Percentiles rank a stretch among this genome's conserved stretches.
Conservation (phyloP, 1,284 basidiomycete species). For the Heterobasidion parviporum region DNA sequence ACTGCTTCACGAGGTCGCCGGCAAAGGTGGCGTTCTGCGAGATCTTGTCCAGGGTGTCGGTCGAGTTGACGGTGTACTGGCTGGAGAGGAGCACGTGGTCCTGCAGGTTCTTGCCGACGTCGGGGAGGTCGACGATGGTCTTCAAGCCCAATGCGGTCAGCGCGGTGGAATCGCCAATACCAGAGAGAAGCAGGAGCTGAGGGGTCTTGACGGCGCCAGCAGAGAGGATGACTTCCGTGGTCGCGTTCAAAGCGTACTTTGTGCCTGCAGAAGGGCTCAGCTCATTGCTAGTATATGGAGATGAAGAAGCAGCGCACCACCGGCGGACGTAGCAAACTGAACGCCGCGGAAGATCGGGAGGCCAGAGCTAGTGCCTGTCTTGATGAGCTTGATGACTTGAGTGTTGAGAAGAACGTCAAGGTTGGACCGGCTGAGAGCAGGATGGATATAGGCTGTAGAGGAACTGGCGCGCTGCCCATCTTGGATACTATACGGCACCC, state of each 20-base stretch:
- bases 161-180: slow-evolving; percentile 26
- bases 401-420: slow-evolving; percentile 34
- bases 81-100: slow-evolving; percentile 20
- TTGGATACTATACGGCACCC: slow-evolving; percentile 24
- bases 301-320: slow-evolving; percentile 9
- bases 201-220: slow-evolving; percentile 31
- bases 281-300: neutral
- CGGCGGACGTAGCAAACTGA: slow-evolving; percentile 18
- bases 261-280: slow-evolving; percentile 9
- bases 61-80: slow-evolving; percentile 10
- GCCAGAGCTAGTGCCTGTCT: slow-evolving; percentile 13
- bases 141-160: slow-evolving; percentile 23
- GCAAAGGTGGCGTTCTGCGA: slow-evolving; percentile 9
- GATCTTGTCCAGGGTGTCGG: slow-evolving; percentile 11
- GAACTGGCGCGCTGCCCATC: slow-evolving; percentile 25
- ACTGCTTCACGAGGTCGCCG: slow-evolving; percentile 8
- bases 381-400: slow-evolving; percentile 30
- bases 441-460: slow-evolving; percentile 28
- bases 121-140: slow-evolving; percentile 21
- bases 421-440: slow-evolving; percentile 24
- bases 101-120: slow-evolving; percentile 29
- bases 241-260: slow-evolving; percentile 14
- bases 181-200: slow-evolving; percentile 33
- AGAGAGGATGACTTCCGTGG: slow-evolving; percentile 21
- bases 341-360: slow-evolving; percentile 22